Conservation (phyloP, 2,329 filamentous ascomycete species). For the Xylaria sp. region DNA sequence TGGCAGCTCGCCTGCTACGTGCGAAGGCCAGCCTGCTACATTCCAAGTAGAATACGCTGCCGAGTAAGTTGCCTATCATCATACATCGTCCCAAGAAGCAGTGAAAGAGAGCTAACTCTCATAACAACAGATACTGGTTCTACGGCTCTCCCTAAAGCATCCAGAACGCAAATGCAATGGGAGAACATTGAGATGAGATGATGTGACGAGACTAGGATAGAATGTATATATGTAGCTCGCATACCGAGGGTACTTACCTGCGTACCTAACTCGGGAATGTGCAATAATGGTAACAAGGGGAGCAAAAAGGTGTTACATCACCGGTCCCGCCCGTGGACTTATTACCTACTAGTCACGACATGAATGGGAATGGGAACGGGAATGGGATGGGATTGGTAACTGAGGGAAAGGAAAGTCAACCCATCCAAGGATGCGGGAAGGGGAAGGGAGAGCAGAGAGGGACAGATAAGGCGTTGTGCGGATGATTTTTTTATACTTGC, state of each 20-base stretch:
- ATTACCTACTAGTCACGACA: neutral
- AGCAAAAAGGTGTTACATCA: neutral
- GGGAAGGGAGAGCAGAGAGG: too few species aligned
- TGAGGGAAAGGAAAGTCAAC: neutral
- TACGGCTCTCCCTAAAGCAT: constrained; percentile 25
- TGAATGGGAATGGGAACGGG: neutral
- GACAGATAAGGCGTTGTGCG: neutral
- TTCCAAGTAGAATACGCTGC: constrained; percentile 84
- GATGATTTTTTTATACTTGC: neutral
- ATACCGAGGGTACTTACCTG: too few species aligned
- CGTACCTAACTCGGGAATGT: too few species aligned
- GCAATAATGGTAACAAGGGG: neutral
- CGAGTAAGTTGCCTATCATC: constrained; percentile 65
- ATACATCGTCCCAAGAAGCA: neutral
- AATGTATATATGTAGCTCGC: neutral
- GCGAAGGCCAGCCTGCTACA: constrained; percentile 63
- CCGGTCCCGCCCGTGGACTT: too few species aligned
- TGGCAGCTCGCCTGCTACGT: constrained; percentile 76
- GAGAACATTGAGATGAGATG: neutral
- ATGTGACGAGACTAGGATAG: neutral
- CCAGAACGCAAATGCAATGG: too few species aligned
- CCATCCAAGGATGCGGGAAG: neutral
- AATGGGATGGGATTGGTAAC: neutral
- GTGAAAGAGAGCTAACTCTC: neutral
- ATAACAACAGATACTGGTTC: constrained; percentile 41